Conservation (phyloP, 768 basidiomycete species). For the Mycena albidolilacea region DNA sequence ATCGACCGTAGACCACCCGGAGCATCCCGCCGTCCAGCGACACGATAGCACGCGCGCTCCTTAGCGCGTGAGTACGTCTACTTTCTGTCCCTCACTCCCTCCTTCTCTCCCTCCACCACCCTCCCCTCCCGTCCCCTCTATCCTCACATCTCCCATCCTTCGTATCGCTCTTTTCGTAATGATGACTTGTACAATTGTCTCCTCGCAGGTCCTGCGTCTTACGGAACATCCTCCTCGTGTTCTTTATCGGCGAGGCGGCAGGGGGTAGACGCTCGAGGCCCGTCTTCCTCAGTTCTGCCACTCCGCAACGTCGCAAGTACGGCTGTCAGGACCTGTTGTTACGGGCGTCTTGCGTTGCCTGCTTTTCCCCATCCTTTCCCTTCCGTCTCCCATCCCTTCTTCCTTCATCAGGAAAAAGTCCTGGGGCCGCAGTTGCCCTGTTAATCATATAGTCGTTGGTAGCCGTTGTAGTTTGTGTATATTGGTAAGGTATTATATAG, state of each 20-base stretch:
- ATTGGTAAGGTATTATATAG: too few relatives aligned
- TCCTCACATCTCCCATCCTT: not conserved
- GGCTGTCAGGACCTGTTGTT: conserved; percentile 2
- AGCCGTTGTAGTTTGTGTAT: too few relatives aligned
- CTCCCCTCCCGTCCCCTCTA: not conserved
- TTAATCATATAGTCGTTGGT: too few relatives aligned
- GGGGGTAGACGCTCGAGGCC: conserved; percentile 12
- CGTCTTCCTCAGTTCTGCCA: conserved; percentile 1
- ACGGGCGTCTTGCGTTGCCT: not conserved
- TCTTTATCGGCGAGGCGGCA: not conserved
- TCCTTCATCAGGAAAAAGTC: too few relatives aligned
- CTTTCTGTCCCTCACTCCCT: conserved; percentile 1
- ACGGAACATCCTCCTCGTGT: conserved; percentile 2
- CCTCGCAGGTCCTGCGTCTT: conserved; percentile 15
- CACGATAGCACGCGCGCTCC: conserved; percentile 7
- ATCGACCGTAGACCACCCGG: too few relatives aligned
- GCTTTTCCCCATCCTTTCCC: not conserved
- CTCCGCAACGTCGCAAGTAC: not conserved
- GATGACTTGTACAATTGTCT: conserved; percentile 4
- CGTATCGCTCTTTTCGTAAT: conserved; percentile 3
- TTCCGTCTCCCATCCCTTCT: too few relatives aligned
- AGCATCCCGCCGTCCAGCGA: not conserved
- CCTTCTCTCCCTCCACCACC: not conserved
- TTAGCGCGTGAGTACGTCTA: conserved; percentile 9
- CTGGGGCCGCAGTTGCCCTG: too few relatives aligned